Conservation (phyloP, 2,329 filamentous ascomycete genomes). For the Byssothecium circinans region DNA sequence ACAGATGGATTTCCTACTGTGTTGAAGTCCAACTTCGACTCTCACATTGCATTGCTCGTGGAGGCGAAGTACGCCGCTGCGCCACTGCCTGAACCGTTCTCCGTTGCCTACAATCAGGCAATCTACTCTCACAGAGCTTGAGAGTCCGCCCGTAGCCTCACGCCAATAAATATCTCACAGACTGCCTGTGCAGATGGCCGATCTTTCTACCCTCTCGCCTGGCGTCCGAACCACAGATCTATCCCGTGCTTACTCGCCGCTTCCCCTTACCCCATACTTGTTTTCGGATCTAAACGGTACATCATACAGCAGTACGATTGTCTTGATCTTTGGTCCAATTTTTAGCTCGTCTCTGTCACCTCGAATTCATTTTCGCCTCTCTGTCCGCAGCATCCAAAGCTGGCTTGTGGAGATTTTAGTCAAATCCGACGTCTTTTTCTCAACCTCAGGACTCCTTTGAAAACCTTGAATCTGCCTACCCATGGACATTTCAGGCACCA, state of each 20-base stretch:
- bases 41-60: neutral
- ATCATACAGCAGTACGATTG: neutral
- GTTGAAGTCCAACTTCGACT: neutral
- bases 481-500: neutral
- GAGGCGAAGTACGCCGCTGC: constrained; percentile 2
- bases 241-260: neutral
- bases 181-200: neutral
- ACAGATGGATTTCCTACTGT: neutral
- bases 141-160: no score
- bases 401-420: neutral
- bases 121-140: no score
- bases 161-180: neutral
- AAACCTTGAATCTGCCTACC: neutral
- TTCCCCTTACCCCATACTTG: neutral
- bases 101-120: neutral
- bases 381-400: neutral
- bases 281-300: neutral
- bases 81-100: constrained; percentile 3
- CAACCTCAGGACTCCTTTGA: neutral
- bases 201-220: neutral
- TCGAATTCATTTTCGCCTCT: neutral
- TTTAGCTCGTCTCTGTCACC: neutral
- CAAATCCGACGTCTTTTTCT: neutral
- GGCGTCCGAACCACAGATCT: neutral
- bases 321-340: neutral